Evolutionary conservation across 164 flowering plant genomes (phyloP).

Genomic region (Macadamia integrifolia): DNA sequence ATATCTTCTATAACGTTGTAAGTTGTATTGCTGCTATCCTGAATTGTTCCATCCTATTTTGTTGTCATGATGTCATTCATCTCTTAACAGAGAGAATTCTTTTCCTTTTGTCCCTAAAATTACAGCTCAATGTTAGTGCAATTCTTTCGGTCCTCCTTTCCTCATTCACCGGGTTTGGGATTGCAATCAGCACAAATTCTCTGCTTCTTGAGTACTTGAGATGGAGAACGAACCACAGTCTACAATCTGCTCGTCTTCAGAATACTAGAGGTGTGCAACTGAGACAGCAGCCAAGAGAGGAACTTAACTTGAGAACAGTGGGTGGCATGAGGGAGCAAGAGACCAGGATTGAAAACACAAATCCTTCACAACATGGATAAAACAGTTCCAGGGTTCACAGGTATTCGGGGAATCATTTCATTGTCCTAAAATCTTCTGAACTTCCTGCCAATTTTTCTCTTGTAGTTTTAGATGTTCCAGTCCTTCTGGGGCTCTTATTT

Average conservation of each 20-base stretch:
- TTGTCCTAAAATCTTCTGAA: neutral
- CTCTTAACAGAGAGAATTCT: neutral
- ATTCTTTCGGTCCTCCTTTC: constrained; percentile 73
- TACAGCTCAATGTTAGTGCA: constrained; percentile 66
- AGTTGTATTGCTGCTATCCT: constrained; percentile 19
- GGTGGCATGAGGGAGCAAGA: constrained; percentile 11
- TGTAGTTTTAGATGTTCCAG: no score
- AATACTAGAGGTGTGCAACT: constrained; percentile 17
- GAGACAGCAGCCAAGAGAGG: constrained; percentile 22
- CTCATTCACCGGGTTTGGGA: constrained; percentile 79
- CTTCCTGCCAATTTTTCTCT: neutral
- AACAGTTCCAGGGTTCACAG: neutral
- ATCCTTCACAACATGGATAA: neutral
- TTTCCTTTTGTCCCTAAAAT: constrained; percentile 1
- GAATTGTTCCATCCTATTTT: constrained; percentile 2
- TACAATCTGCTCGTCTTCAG: constrained; percentile 27
- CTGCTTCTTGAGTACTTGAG: constrained; percentile 62
- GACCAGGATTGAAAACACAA: constrained; percentile 2
- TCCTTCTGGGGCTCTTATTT: no score
- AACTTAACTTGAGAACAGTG: constrained; percentile 5
- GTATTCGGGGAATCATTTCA: neutral
- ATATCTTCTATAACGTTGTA: constrained; percentile 70
- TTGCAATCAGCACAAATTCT: constrained; percentile 71
- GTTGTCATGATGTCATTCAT: neutral
- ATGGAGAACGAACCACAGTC: constrained; percentile 47